These are phyloP conservation scores for Candida nemodendra DNA, from an alignment of 805 yeast genomes.

Conservation along the genomic window DNA sequence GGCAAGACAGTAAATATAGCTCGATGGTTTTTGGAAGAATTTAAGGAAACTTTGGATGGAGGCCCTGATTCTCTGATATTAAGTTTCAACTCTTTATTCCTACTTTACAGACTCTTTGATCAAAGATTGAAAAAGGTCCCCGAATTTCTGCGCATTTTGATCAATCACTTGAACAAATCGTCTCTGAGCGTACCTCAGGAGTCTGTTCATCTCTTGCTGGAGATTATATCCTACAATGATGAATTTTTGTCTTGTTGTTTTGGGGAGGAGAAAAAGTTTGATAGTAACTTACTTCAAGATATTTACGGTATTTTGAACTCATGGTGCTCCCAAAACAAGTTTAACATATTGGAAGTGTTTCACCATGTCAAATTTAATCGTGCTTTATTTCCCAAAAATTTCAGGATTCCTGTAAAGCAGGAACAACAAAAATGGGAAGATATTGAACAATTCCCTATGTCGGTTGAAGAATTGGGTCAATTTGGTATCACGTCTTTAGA, in stretches of 20 bases:
- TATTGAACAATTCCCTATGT: slow-evolving; percentile 7
- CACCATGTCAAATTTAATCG: slow-evolving; percentile 8
- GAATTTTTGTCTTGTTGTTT: slow-evolving; percentile 19
- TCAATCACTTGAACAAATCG: slow-evolving; percentile 14
- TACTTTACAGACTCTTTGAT: slow-evolving; percentile 20
- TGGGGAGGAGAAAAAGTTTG: slow-evolving; percentile 5
- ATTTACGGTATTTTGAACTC: slow-evolving; percentile 12
- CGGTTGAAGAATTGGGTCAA: slow-evolving; percentile 18
- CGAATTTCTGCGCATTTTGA: slow-evolving; percentile 15
- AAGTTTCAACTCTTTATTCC: slow-evolving; percentile 7
- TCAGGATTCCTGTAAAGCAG: background rate
- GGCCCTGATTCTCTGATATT: slow-evolving; percentile 1
- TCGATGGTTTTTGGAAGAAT: slow-evolving; percentile 11
- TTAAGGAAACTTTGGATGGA: slow-evolving; percentile 2
- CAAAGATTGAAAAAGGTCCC: slow-evolving; percentile 16
- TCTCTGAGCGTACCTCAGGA: slow-evolving; percentile 7
- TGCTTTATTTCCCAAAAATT: slow-evolving; percentile 5
- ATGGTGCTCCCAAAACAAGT: slow-evolving; percentile 21
- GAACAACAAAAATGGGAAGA: slow-evolving; percentile 3
- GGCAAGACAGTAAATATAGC: slow-evolving; percentile 14
- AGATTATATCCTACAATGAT: slow-evolving; percentile 21
- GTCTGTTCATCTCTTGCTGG: slow-evolving; percentile 19
- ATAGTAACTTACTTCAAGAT: slow-evolving; percentile 16
- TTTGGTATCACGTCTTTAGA: slow-evolving; percentile 30
- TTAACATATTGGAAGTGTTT: slow-evolving; percentile 8